phyloP scores from a whole-genome alignment of 352 stramenopile species.

The Phytopythium delawarense region DNA sequence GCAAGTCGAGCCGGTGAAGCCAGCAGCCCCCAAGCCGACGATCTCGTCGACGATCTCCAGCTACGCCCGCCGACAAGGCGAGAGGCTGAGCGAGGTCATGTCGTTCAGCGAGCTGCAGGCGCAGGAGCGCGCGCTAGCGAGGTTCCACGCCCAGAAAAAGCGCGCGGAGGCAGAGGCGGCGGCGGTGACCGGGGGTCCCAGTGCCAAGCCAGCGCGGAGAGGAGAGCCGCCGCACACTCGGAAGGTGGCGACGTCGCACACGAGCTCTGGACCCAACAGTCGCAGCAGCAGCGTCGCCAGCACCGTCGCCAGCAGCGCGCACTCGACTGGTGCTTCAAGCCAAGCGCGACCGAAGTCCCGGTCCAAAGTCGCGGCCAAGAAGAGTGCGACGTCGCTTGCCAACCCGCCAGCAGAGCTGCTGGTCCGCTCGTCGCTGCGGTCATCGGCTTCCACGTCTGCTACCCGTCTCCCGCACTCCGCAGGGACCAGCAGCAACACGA shows the following conservation, averaged over 20 bases:
- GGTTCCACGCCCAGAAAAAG: constrained; percentile 37
- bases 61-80: constrained; percentile 12
- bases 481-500: not conserved
- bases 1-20: not conserved
- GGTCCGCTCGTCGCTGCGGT: not conserved
- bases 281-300: constrained; percentile 5
- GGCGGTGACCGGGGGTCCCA: not conserved
- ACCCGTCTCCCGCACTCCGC: not conserved
- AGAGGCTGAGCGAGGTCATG: constrained; percentile 34
- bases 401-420: not conserved
- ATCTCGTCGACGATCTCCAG: constrained; percentile 1
- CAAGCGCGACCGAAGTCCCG: not conserved
- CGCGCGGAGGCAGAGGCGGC: constrained; percentile 5
- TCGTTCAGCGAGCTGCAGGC: constrained; percentile 45
- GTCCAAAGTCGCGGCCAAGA: constrained; percentile 1
- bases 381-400: not conserved
- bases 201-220: constrained; percentile 8
- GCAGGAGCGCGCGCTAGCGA: constrained; percentile 38
- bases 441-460: not conserved
- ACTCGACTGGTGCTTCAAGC: not conserved
- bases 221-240: not conserved
- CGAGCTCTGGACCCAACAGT: not conserved
- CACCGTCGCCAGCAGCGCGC: not conserved
- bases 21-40: constrained; percentile 14
- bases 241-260: not conserved